Conservation (phyloP, 805 yeast genomes). For the Candida nonsorbophila region DNA sequence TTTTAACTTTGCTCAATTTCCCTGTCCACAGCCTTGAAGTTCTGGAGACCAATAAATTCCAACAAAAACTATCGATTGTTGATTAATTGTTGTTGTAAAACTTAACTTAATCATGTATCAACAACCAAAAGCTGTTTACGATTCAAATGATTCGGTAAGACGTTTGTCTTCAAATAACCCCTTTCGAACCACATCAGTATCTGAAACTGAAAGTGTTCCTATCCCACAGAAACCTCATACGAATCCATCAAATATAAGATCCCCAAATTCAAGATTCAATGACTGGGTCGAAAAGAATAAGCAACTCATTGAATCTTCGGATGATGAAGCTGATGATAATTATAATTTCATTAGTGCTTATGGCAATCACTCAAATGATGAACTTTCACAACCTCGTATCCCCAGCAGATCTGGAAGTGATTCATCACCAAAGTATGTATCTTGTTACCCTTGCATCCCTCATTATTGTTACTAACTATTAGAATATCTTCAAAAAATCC, state of each 20-base stretch:
- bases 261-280: conserved; percentile 36
- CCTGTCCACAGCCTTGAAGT: too few species aligned
- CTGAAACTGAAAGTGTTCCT: conserved; percentile 1
- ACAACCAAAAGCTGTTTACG: conserved; percentile 30
- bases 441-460: not conserved
- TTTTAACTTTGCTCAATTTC: too few species aligned
- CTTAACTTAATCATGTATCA: conserved; percentile 29
- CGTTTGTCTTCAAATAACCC: conserved; percentile 66
- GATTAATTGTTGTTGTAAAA: not conserved
- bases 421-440: not conserved
- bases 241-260: conserved; percentile 12
- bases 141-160: conserved; percentile 32
- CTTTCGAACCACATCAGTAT: conserved; percentile 37
- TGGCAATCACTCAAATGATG: not conserved
- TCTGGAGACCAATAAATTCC: too few species aligned
- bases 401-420: conserved; percentile 13
- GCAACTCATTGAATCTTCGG: conserved; percentile 30
- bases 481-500: conserved; percentile 48
- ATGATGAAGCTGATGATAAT: conserved; percentile 28
- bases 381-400: conserved; percentile 7
- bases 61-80: too few species aligned
- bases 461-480: conserved; percentile 9
- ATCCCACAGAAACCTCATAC: conserved; percentile 13
- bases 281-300: conserved; percentile 53
- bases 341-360: conserved; percentile 5